Base-by-base conservation (phyloP, 176 grass and related monocot species). In the Panicum miliaceum region DNA sequence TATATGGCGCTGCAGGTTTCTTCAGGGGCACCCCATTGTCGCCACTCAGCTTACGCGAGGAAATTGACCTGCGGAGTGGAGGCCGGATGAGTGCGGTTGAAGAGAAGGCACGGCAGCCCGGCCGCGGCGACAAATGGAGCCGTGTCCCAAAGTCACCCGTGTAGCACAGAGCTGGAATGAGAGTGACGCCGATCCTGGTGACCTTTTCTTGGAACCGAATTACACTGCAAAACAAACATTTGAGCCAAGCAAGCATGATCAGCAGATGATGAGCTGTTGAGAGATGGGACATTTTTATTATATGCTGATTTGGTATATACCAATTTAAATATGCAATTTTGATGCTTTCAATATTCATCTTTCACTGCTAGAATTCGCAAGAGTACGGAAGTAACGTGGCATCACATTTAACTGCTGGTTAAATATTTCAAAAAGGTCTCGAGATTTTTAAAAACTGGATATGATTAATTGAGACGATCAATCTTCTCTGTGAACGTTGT, bases 11-110 rank as follows among this genome's bases (percentile, higher is more conserved):
- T 35, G 56, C 5, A 8, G 71, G 77, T 87, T 86, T 78, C 84
- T 80, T 92, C 77, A 85, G 85, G 84, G 62, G 67, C 81, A 90
- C 71, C 81, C 81, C 84, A 78, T 73, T 73, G 64, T 78, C 27
- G 46, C 82, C 51, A 11, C 61, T 66, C 48, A 42, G 80, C 50
- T 68, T 74, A 85, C 76, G 57, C 57, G 50, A 72, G 40, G 77
- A 78, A 66, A 74, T 77, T 76, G 84, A 87, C 84, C 23, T 26
- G 73, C 13, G 43, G 22, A 32, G 19, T 34, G 29, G 78, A 54
- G 47, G 12, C 34, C 1, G 54, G 84, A 86, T 81, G 64, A 78
- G 89, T 90, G 89, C 48, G 52, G 61, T 43, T 90, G 79, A 89
- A 89, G 86, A 83, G 52, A 85, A 42, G 37, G 23, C 58, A 56